Percentiles rank a stretch among this genome's conserved stretches.
These are phyloP conservation scores for Cladophialophora carrionii DNA, from an alignment of 2,329 filamentous ascomycete species.

Conservation along the genomic window DNA sequence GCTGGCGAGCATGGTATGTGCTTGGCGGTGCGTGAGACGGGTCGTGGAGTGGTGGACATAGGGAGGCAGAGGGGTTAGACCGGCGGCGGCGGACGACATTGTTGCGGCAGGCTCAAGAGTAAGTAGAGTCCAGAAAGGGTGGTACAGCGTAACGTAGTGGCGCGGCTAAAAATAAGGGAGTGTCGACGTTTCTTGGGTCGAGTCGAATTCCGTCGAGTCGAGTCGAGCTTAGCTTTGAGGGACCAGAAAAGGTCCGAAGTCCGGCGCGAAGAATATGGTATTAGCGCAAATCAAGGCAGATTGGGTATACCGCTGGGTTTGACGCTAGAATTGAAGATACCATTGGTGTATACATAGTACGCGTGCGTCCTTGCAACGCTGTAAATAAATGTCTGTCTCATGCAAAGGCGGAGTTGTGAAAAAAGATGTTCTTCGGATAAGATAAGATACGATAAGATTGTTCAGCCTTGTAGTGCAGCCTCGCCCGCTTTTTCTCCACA, in stretches of 20 bases:
- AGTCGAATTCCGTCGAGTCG: too few species aligned
- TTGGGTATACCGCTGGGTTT: too few species aligned
- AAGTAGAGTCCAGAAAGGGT: background rate
- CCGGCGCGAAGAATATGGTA: too few species aligned
- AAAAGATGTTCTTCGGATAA: slow-evolving; percentile 8
- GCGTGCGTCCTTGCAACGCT: background rate
- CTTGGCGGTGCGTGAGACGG: slow-evolving; percentile 36
- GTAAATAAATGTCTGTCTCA: background rate
- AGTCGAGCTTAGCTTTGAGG: too few species aligned
- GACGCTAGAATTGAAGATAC: too few species aligned
- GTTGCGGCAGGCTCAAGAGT: background rate
- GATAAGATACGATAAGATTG: slow-evolving; percentile 1
- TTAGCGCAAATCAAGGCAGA: too few species aligned
- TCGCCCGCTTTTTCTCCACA: background rate
- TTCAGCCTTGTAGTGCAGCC: background rate
- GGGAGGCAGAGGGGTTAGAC: slow-evolving; percentile 33
- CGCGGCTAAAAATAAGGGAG: background rate
- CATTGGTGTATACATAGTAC: too few species aligned
- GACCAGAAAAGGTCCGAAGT: too few species aligned
- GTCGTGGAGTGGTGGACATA: slow-evolving; percentile 32
- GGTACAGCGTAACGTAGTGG: background rate
- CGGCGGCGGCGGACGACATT: slow-evolving; percentile 25
- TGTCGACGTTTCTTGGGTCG: too few species aligned
- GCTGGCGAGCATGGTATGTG: slow-evolving; percentile 33
- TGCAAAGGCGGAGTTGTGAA: background rate